These are phyloP conservation scores for Cystofilobasidium capitatum DNA, from an alignment of 768 basidiomycete genomes.

Conservation along the genomic window DNA sequence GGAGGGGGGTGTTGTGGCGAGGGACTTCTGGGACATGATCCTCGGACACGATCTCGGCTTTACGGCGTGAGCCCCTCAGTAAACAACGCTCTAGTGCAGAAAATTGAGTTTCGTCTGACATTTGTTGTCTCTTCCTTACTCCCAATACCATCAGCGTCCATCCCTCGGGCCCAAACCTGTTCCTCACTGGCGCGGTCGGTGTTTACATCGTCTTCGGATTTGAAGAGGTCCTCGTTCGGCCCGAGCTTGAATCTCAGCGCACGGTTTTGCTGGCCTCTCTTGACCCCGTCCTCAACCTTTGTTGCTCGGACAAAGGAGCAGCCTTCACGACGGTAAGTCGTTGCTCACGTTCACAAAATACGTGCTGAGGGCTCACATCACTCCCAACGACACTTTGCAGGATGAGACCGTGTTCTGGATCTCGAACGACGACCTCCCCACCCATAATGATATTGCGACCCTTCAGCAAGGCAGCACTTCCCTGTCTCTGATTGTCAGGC, in stretches of 20 bases:
- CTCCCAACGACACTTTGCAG: neutral
- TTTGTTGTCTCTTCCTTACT: too few species aligned
- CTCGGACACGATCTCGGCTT: too few species aligned
- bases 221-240: neutral
- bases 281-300: neutral
- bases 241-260: too few species aligned
- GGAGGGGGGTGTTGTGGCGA: too few species aligned
- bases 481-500: neutral
- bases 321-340: neutral
- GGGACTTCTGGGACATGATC: too few species aligned
- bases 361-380: neutral
- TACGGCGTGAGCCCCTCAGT: too few species aligned
- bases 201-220: neutral
- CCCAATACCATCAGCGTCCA: too few species aligned
- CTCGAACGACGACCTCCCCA: neutral
- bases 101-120: too few species aligned
- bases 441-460: neutral
- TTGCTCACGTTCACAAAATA: neutral
- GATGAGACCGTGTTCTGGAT: neutral
- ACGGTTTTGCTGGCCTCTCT: neutral
- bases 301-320: neutral
- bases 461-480: neutral
- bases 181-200: too few species aligned
- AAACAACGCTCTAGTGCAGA: too few species aligned
- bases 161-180: too few species aligned